Evolutionary conservation across 306 rosid genomes (phyloP), one percentile per base, ranked within the genome.

Genomic region (Acacia melanoxylon): DNA sequence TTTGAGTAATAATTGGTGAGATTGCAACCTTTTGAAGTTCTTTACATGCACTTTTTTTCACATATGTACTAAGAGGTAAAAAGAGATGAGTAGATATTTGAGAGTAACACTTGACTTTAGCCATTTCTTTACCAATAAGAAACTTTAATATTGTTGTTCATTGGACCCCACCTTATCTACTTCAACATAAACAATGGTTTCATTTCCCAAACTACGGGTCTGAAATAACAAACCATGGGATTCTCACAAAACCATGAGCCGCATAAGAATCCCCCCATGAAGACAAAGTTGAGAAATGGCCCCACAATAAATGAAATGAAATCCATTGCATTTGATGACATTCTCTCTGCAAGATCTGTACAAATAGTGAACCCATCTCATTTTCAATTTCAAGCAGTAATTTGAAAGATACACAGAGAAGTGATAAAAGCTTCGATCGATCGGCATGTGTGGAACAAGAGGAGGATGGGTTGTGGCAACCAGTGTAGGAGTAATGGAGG

Each of bases 121-220:
- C 40, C 51, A 41, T 31, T 12, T 40, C 19, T n/a, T 68, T 17
- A 68, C 48, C 44, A 9, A 66, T 40, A 68, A 44, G 45, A 2
- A 81, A 63, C 68, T 40, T 37, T 68, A 20, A 15, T 49, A 61
- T 37, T 22, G 24, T 51, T 35, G 59, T 22, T 68, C 27, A 19
- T 45, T 54, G 48, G 71, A 13, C 56, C 52, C 79, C 80, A 69
- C 69, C 35, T 27, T 48, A 52, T 20, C 56, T 13, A 24, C 62
- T 35, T 25, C n/a, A 10, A 22, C 8, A 52, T 67, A 73, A 72
- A 81, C 72, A 76, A 81, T 73, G 83, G 78, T 54, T 72, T 71
- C 27, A 48, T 69, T 78, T 80, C 88, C 75, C 71, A 81, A 85
- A 81, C 85, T 54, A 85, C 65, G 80, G 81, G 79, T 80, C 24